These are phyloP conservation scores for Astrocystis sublimbata DNA, from an alignment of 495 filamentous ascomycete genomes.

Conservation along the genomic window DNA sequence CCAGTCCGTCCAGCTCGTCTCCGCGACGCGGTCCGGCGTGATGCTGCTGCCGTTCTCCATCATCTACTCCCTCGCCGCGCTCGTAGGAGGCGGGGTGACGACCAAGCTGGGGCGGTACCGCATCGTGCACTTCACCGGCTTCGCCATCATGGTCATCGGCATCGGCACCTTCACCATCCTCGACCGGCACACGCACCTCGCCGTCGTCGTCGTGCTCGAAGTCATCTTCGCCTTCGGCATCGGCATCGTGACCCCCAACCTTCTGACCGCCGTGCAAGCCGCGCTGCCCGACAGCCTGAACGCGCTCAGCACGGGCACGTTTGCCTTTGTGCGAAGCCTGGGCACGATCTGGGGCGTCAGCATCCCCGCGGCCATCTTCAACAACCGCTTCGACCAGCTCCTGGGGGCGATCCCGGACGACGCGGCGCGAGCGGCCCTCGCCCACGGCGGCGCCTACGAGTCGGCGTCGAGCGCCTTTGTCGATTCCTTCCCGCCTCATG, in stretches of 20 bases:
- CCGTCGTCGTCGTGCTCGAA: slow-evolving; percentile 35
- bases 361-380: slow-evolving; percentile 53
- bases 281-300: slow-evolving; percentile 43
- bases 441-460: slow-evolving; percentile 15
- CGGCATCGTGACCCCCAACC: slow-evolving; percentile 36
- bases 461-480: slow-evolving; percentile 13
- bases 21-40: slow-evolving; percentile 43
- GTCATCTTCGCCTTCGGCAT: slow-evolving; percentile 34
- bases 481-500: background rate
- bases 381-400: slow-evolving; percentile 36
- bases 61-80: slow-evolving; percentile 36
- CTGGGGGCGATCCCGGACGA: slow-evolving; percentile 12
- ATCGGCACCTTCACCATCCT: slow-evolving; percentile 44
- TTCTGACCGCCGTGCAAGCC: slow-evolving; percentile 35
- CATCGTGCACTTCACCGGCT: slow-evolving; percentile 43
- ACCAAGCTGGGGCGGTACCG: slow-evolving; percentile 47
- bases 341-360: slow-evolving; percentile 52
- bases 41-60: slow-evolving; percentile 49
- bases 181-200: slow-evolving; percentile 25
- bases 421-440: background rate
- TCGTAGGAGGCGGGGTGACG: slow-evolving; percentile 42
- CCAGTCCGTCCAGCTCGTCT: slow-evolving; percentile 39
- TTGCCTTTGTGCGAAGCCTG: slow-evolving; percentile 48
- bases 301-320: slow-evolving; percentile 46
- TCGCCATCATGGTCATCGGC: slow-evolving; percentile 41